phyloP scores from a whole-genome alignment of 345 rosid species.

The Gossypium sturtianum region DNA sequence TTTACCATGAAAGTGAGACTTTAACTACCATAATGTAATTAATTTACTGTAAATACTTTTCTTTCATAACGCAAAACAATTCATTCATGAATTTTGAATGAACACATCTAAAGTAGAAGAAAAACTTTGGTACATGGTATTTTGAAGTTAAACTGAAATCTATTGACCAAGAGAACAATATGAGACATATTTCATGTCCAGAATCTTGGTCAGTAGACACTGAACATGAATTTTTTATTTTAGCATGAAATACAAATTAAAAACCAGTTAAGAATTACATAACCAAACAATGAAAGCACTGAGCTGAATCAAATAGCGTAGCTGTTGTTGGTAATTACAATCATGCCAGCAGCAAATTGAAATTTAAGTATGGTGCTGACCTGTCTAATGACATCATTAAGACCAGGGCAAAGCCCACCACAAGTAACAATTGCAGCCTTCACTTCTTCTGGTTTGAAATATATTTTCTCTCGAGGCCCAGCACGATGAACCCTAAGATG shows the following conservation, averaged over 20 bases:
- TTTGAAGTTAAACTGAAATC: neutral
- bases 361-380: conserved; percentile 16
- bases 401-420: conserved; percentile 96
- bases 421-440: conserved; percentile 91
- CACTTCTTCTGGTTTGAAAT: conserved; percentile 81
- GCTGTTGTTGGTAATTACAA: neutral
- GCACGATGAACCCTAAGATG: conserved; percentile 81
- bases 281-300: neutral
- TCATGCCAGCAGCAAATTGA: neutral
- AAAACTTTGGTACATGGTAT: neutral
- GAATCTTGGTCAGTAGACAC: conserved; percentile 4
- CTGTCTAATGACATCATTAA: conserved; percentile 62
- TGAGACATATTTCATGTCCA: neutral
- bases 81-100: neutral
- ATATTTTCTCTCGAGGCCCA: conserved; percentile 88
- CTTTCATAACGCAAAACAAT: neutral
- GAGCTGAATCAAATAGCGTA: neutral
- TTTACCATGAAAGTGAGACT: neutral
- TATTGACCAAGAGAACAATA: neutral
- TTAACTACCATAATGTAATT: neutral
- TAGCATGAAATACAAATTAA: neutral
- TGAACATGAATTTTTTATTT: neutral
- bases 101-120: neutral
- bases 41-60: neutral
- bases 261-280: neutral